phyloP scores from a whole-genome alignment of 331 rosid species.

The Prunus yedoensis region DNA sequence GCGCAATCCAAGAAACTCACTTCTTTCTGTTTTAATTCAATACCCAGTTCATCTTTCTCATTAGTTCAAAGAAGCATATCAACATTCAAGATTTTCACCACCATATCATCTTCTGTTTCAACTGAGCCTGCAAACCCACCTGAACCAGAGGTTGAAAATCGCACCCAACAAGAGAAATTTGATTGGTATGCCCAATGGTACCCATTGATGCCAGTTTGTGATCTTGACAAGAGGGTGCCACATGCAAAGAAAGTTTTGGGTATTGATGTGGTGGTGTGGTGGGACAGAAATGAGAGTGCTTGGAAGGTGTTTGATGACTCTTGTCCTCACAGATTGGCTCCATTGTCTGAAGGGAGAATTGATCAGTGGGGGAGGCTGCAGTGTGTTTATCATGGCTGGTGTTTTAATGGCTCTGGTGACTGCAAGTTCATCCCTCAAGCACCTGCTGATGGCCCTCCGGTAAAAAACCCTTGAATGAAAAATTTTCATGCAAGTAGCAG shows the following conservation, averaged over 20 bases:
- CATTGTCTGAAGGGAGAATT: conserved; percentile 88
- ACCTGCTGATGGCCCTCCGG: conserved; percentile 81
- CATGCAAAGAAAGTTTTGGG: conserved; percentile 80
- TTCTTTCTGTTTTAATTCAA: conserved; percentile 19
- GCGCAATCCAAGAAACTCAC: conserved; percentile 29
- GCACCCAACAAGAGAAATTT: conserved; percentile 42
- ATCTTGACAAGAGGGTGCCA: conserved; percentile 77
- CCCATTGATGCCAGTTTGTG: conserved; percentile 86
- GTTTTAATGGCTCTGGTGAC: conserved; percentile 81
- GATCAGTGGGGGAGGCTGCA: conserved; percentile 95
- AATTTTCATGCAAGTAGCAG: not conserved
- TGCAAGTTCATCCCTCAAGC: conserved; percentile 91
- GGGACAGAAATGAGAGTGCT: conserved; percentile 75
- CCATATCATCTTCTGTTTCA: conserved; percentile 53
- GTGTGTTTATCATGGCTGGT: conserved; percentile 97
- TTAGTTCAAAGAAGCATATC: conserved; percentile 14
- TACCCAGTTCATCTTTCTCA: conserved; percentile 23
- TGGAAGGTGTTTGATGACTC: conserved; percentile 88
- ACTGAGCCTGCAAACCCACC: conserved; percentile 42
- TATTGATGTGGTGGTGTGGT: conserved; percentile 91
- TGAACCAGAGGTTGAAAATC: conserved; percentile 34
- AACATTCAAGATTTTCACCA: conserved; percentile 45
- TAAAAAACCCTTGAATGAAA: conserved; percentile 20
- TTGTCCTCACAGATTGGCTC: conserved; percentile 90
- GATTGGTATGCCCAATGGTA: conserved; percentile 94